Conservation (phyloP, 106 monocot genomes). For the Xerophyta viscosa region DNA sequence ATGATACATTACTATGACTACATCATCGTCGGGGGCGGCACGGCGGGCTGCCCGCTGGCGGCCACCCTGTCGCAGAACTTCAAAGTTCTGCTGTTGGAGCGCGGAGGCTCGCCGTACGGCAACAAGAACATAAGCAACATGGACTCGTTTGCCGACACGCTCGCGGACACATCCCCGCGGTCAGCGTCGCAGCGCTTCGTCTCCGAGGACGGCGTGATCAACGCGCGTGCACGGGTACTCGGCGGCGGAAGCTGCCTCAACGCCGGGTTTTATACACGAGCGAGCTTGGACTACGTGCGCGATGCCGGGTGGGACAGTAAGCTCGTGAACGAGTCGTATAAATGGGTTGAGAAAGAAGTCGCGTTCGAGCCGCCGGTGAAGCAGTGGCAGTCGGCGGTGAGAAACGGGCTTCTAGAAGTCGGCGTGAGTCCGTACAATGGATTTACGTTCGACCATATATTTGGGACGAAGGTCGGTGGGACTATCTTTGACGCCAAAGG, state of each 20-base stretch:
- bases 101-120: slow-evolving; percentile 55
- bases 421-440: slow-evolving; percentile 57
- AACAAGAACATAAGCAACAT: slow-evolving; percentile 46
- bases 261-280: slow-evolving; percentile 64
- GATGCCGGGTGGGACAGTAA: slow-evolving; percentile 37
- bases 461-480: slow-evolving; percentile 63
- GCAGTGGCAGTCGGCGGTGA: slow-evolving; percentile 61
- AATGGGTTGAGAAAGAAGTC: slow-evolving; percentile 45
- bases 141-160: slow-evolving; percentile 38
- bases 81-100: slow-evolving; percentile 44
- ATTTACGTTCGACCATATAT: slow-evolving; percentile 60
- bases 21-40: slow-evolving; percentile 66
- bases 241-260: slow-evolving; percentile 69
- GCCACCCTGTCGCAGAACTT: slow-evolving; percentile 36
- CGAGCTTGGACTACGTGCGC: slow-evolving; percentile 24
- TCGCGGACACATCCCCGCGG: slow-evolving; percentile 39
- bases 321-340: slow-evolving; percentile 45
- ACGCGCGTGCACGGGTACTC: slow-evolving; percentile 52
- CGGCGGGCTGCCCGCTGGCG: slow-evolving; percentile 64
- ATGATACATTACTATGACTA: slow-evolving; percentile 41
- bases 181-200: slow-evolving; percentile 61
- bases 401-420: slow-evolving; percentile 50
- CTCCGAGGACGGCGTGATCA: slow-evolving; percentile 60
- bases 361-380: slow-evolving; percentile 36
- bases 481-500: slow-evolving; percentile 47